These are phyloP conservation scores for Solanum chiquidenum DNA, from an alignment of 257 asterid genomes.

Conservation along the genomic window DNA sequence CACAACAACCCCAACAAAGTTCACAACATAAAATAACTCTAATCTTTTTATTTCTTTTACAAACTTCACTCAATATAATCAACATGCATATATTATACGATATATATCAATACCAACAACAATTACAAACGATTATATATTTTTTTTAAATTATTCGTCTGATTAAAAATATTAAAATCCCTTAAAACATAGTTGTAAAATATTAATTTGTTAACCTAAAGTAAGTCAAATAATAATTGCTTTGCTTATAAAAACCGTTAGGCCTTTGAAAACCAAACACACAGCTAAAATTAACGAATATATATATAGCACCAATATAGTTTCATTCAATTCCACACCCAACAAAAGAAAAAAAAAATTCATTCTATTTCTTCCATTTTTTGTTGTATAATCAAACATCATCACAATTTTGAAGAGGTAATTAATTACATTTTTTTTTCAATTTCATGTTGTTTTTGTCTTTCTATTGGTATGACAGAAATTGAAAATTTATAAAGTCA, in stretches of 20 bases:
- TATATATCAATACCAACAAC: neutral
- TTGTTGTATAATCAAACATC: neutral
- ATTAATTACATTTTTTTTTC: neutral
- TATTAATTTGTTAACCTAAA: neutral
- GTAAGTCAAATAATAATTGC: neutral
- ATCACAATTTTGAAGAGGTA: neutral
- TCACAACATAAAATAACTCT: neutral
- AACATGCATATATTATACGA: neutral
- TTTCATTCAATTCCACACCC: slow-evolving; percentile 14
- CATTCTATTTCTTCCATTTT: neutral
- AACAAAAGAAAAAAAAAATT: neutral
- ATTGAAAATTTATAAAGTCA: neutral
- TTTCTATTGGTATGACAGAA: neutral
- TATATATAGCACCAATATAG: neutral
- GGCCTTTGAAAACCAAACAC: slow-evolving; percentile 1
- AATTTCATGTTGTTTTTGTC: neutral
- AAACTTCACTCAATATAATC: neutral
- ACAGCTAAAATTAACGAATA: slow-evolving; percentile 12
- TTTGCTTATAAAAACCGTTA: neutral
- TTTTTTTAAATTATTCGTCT: too few relatives aligned
- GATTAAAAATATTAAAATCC: neutral
- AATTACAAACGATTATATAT: neutral
- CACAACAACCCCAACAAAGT: neutral
- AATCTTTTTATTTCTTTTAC: too few relatives aligned
- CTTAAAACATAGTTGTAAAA: neutral